phyloP scores from a whole-genome alignment of 2,329 filamentous ascomycete genomes.

The Simplicillium aogashimaense region DNA sequence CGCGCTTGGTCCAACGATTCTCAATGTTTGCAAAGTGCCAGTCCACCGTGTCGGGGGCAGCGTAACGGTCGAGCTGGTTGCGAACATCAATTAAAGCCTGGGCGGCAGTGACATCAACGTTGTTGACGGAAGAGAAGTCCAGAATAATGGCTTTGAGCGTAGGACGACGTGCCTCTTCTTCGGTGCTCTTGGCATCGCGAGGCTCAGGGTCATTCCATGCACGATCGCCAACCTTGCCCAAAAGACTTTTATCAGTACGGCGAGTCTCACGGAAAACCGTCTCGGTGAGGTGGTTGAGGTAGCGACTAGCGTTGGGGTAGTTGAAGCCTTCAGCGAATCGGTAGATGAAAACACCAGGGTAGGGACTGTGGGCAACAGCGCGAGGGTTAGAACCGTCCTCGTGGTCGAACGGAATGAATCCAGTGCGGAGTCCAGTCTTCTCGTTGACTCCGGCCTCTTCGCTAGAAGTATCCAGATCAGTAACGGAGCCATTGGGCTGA shows the following conservation, averaged over 20 bases:
- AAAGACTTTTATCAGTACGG: conserved; percentile 29
- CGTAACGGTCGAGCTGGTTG: conserved; percentile 41
- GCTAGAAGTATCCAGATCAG: conserved; percentile 30
- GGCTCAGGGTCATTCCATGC: conserved; percentile 47
- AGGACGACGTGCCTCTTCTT: conserved; percentile 28
- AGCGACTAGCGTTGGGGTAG: conserved; percentile 87
- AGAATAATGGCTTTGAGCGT: conserved; percentile 44
- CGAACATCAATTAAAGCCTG: conserved; percentile 45
- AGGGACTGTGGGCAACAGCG: conserved; percentile 68
- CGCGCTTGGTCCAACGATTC: conserved; percentile 47
- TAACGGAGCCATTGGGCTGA: conserved; percentile 5
- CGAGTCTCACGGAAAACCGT: conserved; percentile 34
- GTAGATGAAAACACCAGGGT: conserved; percentile 93
- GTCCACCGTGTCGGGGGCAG: conserved; percentile 32
- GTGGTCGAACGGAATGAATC: conserved; percentile 82
- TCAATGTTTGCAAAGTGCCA: conserved; percentile 43
- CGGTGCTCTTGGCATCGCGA: conserved; percentile 19
- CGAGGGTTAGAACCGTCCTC: conserved; percentile 85
- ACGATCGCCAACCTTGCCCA: conserved; percentile 40
- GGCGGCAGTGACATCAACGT: conserved; percentile 44
- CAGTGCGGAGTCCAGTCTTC: conserved; percentile 50
- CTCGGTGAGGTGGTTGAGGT: conserved; percentile 67
- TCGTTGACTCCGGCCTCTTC: conserved; percentile 20
- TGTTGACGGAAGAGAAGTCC: conserved; percentile 45
- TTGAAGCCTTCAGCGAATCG: conserved; percentile 92